Evolutionary conservation across 2,329 filamentous ascomycete species (phyloP).

Genomic region (Corynespora cassiicola): DNA sequence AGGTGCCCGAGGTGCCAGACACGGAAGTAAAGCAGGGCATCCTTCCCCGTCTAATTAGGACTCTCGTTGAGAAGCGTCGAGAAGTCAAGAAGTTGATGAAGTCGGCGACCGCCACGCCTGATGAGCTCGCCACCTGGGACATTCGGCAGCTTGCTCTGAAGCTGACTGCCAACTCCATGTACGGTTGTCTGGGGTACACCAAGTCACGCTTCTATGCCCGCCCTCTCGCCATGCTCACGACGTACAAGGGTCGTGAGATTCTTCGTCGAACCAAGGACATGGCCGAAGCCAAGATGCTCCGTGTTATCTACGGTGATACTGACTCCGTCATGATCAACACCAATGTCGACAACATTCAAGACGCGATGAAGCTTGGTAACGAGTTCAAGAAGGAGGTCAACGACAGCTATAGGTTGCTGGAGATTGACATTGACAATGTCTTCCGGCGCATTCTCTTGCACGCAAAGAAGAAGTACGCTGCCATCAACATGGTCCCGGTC

Average conservation of each 20-base stretch:
- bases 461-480: conserved; percentile 99
- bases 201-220: conserved; percentile 97
- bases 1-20: conserved; percentile 83
- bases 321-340: conserved; percentile 99
- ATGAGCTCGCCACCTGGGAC: conserved; percentile 93
- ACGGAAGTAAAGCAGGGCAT: conserved; percentile 80
- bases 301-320: conserved; percentile 98
- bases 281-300: conserved; percentile 86
- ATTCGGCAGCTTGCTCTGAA: conserved; percentile 98
- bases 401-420: conserved; percentile 86
- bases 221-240: conserved; percentile 92
- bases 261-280: conserved; percentile 93
- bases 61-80: conserved; percentile 84
- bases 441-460: conserved; percentile 93
- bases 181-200: conserved; percentile 95
- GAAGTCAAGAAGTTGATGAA: conserved; percentile 99
- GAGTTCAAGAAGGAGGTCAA: conserved; percentile 97
- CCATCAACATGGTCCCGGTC: conserved; percentile 88
- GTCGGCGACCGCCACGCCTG: conserved; percentile 81
- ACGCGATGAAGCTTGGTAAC: conserved; percentile 87
- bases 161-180: conserved; percentile 99
- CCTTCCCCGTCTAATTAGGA: conserved; percentile 87
- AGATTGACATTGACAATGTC: conserved; percentile 98
- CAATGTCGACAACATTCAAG: conserved; percentile 90
- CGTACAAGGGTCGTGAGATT: conserved; percentile 97